Conservation (phyloP, 371 early-diverging fungal species). For the Phascolomyces articulosus region DNA sequence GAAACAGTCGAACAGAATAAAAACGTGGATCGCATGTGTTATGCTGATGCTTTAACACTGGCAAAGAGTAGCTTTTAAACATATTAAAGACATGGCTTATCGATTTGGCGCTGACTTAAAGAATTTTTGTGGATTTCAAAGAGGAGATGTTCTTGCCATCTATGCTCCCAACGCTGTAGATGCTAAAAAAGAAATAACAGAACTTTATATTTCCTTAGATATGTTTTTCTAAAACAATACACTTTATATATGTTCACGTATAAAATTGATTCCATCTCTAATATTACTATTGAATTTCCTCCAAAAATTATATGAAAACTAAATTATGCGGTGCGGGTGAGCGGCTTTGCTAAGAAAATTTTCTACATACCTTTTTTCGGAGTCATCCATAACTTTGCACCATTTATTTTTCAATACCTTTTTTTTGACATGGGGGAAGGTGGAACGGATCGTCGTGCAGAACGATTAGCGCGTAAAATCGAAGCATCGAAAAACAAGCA, state of each 20-base stretch:
- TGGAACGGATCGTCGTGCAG: neutral
- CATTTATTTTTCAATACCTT: neutral
- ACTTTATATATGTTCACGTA: too few species aligned
- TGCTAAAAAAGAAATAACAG: conserved; percentile 23
- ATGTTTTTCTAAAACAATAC: too few species aligned
- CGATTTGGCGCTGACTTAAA: conserved; percentile 5
- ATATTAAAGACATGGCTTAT: conserved; percentile 44
- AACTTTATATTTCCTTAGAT: too few species aligned
- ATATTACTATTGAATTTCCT: too few species aligned
- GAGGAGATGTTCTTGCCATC: conserved; percentile 15
- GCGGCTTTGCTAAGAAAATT: too few species aligned
- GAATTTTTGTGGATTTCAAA: conserved; percentile 2
- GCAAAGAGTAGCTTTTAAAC: conserved; percentile 58
- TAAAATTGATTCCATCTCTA: too few species aligned
- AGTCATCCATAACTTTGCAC: too few species aligned
- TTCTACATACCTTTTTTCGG: too few species aligned
- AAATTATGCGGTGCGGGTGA: too few species aligned
- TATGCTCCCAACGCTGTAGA: conserved; percentile 19
- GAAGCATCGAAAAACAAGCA: neutral
- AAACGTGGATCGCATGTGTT: conserved; percentile 11
- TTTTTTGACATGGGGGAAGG: conserved; percentile 3
- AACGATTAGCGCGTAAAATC: conserved; percentile 2
- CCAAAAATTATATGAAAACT: too few species aligned
- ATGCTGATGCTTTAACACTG: conserved; percentile 66
- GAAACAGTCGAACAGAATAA: neutral